Conservation (phyloP, 164 flowering plant genomes). For the Tetracentron sinense region DNA sequence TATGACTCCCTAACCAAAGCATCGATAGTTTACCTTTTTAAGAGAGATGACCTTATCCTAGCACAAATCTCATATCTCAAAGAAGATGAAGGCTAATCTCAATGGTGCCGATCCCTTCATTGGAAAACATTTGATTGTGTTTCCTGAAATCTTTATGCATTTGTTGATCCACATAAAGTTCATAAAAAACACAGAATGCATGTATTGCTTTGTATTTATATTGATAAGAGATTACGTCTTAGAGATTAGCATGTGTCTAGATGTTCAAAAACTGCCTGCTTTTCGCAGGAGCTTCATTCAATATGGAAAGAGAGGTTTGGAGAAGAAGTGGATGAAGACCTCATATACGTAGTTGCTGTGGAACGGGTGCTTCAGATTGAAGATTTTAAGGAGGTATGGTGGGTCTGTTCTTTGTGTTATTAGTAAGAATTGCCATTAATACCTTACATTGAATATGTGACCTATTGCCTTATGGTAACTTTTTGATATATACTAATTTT, state of each 20-base stretch:
- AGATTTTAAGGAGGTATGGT: constrained; percentile 67
- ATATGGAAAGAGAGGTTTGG: constrained; percentile 70
- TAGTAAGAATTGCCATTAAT: background rate
- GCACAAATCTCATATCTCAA: too few species aligned
- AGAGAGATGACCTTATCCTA: too few species aligned
- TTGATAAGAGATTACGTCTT: background rate
- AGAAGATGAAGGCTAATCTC: too few species aligned
- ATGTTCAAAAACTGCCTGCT: constrained; percentile 2
- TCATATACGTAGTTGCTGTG: constrained; percentile 47
- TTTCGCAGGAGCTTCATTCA: constrained; percentile 46
- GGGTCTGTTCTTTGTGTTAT: background rate
- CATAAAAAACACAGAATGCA: too few species aligned
- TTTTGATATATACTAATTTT: background rate
- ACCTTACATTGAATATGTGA: background rate
- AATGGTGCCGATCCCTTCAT: too few species aligned
- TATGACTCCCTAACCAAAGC: too few species aligned
- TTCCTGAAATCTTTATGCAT: too few species aligned
- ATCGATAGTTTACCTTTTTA: too few species aligned
- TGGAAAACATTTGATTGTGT: too few species aligned
- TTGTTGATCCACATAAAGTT: too few species aligned
- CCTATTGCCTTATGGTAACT: background rate
- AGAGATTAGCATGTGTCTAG: background rate
- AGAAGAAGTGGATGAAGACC: constrained; percentile 58
- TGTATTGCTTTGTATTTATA: too few species aligned
- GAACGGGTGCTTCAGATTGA: constrained; percentile 73